Conservation (phyloP, 192 early-diverging fungal genomes). For the Backusella liffmaniae region DNA sequence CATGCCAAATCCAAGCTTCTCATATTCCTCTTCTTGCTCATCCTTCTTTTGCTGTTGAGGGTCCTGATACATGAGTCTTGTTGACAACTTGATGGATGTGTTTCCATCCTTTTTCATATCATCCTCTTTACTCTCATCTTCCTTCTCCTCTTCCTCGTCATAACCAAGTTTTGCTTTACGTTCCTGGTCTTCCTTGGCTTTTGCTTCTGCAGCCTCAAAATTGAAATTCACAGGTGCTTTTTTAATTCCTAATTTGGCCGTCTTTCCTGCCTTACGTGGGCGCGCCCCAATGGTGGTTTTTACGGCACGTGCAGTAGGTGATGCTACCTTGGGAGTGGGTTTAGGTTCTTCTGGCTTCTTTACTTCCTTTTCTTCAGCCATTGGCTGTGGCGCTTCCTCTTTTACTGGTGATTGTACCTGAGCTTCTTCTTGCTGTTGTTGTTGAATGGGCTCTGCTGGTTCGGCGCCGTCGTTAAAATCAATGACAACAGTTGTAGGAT, state of each 20-base stretch:
- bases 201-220: slow-evolving; percentile 91
- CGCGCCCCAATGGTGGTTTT: slow-evolving; percentile 23
- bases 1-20: slow-evolving; percentile 43
- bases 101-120: not conserved
- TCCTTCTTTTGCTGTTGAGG: not conserved
- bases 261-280: slow-evolving; percentile 54
- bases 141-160: not conserved
- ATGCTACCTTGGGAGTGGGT: slow-evolving; percentile 17
- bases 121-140: not conserved
- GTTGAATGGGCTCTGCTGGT: not conserved
- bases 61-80: slow-evolving; percentile 30
- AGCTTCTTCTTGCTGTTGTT: not conserved
- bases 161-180: slow-evolving; percentile 20
- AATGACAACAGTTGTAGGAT: slow-evolving; percentile 27
- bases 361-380: not conserved
- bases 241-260: slow-evolving; percentile 86
- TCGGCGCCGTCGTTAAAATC: slow-evolving; percentile 4
- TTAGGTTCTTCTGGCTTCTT: not conserved
- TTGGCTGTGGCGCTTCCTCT: not conserved
- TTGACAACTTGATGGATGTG: slow-evolving; percentile 6
- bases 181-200: slow-evolving; percentile 73
- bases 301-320: slow-evolving; percentile 26
- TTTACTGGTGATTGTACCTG: not conserved
- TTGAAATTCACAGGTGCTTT: slow-evolving; percentile 71
- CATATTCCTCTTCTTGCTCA: slow-evolving; percentile 11